Evolutionary conservation across 2,329 filamentous ascomycete genomes (phyloP), one percentile per base, ranked within the genome.

Genomic region (Stachybotrys echinatus): DNA sequence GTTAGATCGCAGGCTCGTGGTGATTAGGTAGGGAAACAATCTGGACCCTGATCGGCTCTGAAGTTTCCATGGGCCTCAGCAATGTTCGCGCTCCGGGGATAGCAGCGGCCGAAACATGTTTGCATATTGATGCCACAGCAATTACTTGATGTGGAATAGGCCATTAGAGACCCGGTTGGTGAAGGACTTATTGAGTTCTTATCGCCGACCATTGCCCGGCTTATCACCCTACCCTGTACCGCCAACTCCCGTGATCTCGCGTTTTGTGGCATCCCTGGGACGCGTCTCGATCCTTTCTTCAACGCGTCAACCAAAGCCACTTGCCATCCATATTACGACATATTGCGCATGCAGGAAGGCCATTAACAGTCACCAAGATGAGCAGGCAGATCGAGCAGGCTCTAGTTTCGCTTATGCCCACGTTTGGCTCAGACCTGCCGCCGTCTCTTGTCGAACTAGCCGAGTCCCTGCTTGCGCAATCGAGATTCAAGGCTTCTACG

Each of bases 401-500:
- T 1, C 74, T 95, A 31, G 75, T 81, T n/a, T 85, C 82, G 27
- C 72, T 94, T 21, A 77, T 95, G 50, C 90, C 90, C 1, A 87
- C 86, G 0, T 79, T 88, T 61, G 83, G 83, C 54, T 79, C 80
- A 23, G 74, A 81, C 44, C 72, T 92, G 0, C 88, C 89, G 0
- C 73, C 77, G 12, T 76, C 83, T n/a, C 81, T 95, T 5, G 68
- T 89, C 50, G 81, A 88, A 50, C 77, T 92, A 10, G 84, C 89
- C 1, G 75, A 78, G 47, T 89, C 86, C 8, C 74, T 95, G 6
- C 80, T 95, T 42, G 85, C 88, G 2, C 90, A 94, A 67, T 95
- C 90, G 12, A 83, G 89, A 31, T 83, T 84, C 62, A 85, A 84
- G 60, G 89, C 89, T 46, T 85, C 83, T 61, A 87, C 81, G 17